A percentile compares a stretch with the other conserved stretches of the same genome.
These are phyloP conservation scores for Poa annua DNA, from an alignment of 176 grass and related monocot genomes.

Conservation along the genomic window DNA sequence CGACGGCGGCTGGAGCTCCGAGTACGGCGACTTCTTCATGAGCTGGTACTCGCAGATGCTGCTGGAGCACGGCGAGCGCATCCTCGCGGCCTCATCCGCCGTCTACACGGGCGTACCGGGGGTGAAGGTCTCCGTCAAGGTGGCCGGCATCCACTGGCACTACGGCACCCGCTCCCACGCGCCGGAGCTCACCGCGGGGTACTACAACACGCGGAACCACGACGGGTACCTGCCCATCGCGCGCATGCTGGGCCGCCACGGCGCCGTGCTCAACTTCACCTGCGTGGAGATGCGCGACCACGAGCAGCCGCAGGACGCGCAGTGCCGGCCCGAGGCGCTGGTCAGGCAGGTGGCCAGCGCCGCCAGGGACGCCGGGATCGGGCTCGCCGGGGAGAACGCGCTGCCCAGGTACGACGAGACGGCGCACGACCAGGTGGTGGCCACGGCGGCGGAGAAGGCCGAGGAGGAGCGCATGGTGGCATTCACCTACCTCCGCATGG, in stretches of 20 bases:
- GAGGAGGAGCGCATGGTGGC: conserved; percentile 65
- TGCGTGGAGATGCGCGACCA: conserved; percentile 72
- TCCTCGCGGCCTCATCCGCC: conserved; percentile 42
- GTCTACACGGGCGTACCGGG: conserved; percentile 26
- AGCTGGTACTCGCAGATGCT: conserved; percentile 74
- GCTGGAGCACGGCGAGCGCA: conserved; percentile 63
- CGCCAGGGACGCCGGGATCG: conserved; percentile 43
- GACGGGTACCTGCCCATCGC: conserved; percentile 70
- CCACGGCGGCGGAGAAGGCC: conserved; percentile 36
- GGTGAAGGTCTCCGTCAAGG: conserved; percentile 67
- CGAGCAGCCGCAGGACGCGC: conserved; percentile 70
- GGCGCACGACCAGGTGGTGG: conserved; percentile 58
- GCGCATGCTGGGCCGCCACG: conserved; percentile 52
- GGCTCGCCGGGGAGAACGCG: conserved; percentile 62
- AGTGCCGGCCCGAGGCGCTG: conserved; percentile 59
- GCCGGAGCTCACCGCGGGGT: conserved; percentile 65
- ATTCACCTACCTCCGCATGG: conserved; percentile 69
- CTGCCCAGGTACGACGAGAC: conserved; percentile 62
- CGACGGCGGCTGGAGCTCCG: conserved; percentile 59
- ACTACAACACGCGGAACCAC: conserved; percentile 63
- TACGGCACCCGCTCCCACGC: conserved; percentile 68
- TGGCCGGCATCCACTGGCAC: conserved; percentile 84
- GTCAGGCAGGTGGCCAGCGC: conserved; percentile 61
- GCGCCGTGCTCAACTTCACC: conserved; percentile 71
- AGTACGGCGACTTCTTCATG: conserved; percentile 74